A percentile compares a stretch with the other conserved stretches of the same genome.
Evolutionary conservation across 805 yeast species (phyloP).

Genomic region (Hanseniaspora vineae): DNA sequence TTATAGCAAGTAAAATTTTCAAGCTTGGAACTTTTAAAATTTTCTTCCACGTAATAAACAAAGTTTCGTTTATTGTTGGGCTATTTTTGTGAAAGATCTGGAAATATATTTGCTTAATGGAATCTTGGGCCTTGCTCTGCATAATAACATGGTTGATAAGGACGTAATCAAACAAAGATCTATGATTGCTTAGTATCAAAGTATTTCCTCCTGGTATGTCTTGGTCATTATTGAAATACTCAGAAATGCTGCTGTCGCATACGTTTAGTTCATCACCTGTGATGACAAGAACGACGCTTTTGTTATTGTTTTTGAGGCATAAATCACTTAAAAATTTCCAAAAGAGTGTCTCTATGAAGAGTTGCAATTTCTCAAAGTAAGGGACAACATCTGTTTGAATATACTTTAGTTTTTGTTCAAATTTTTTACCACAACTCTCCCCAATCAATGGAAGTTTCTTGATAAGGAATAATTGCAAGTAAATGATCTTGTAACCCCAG

Average conservation of each 20-base stretch:
- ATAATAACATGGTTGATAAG: slow-evolving; percentile 29
- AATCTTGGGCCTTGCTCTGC: slow-evolving; percentile 12
- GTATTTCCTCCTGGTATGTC: slow-evolving; percentile 15
- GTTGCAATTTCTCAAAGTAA: neutral
- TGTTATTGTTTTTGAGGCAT: neutral
- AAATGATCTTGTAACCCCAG: neutral
- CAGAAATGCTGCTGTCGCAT: neutral
- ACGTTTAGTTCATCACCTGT: slow-evolving; percentile 1
- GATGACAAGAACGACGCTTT: slow-evolving; percentile 1
- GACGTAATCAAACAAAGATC: slow-evolving; percentile 53
- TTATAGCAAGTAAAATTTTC: slow-evolving; percentile 31
- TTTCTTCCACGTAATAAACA: slow-evolving; percentile 59
- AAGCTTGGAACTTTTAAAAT: slow-evolving; percentile 51
- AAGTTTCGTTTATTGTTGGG: slow-evolving; percentile 18
- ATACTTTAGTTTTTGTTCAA: neutral
- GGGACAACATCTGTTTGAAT: neutral
- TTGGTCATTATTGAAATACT: neutral
- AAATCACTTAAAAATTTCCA: neutral
- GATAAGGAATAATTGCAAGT: neutral
- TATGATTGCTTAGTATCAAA: slow-evolving; percentile 42
- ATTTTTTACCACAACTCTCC: neutral
- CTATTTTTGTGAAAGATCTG: neutral
- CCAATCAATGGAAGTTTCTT: neutral
- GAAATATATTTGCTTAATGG: slow-evolving; percentile 7
- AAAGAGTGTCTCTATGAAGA: neutral